Evolutionary conservation across 1,284 basidiomycete genomes (phyloP), one percentile per base, ranked within the genome.

Genomic region (Inonotus hispidus): DNA sequence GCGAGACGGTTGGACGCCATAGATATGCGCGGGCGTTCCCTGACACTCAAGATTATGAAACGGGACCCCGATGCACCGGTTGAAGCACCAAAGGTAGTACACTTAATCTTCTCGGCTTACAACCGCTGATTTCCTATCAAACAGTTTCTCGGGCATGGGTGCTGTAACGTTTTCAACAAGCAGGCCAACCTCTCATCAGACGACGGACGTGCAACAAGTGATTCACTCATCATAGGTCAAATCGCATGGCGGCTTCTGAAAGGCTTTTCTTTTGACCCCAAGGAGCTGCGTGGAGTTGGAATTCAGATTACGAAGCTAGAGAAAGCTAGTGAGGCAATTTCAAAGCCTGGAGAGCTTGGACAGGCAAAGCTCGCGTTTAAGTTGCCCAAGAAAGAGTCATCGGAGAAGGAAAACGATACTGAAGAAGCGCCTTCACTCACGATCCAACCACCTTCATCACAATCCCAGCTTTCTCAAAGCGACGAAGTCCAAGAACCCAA

Each of bases 251-350:
- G 82, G 63, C 73, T 98, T 11, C 78, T 97, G 10, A 78, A 82
- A 61, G 79, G 82, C 1, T 85, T 95, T 71, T 77, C 79, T 45
- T 88, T 95, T 47, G 89, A 94, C 64, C 85, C 94, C 0, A 82
- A 80, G 63, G 96, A 99, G 67, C 76, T 99, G 16, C 83, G 97
- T n/a, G 96, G 96, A 0, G 83, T 99, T 57, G 93, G 92, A 0
- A 90, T 99, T 25, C 93, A 94, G 69, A 83, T 98, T n/a, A 88
- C 90, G 68, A 97, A 95, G 71, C 79, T 97, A 0, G 93, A 95
- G 70, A 71, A 80, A 23, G 62, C 70, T 6, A 66, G 68, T 60
- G 63, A 29, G 60, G 68, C 65, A 58, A 64, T 16, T 37, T 13
- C n/a, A 25, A 35, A 47, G 16, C n/a, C n/a, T n/a, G 52, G 68